Percentiles rank a stretch among this genome's conserved stretches.
phyloP scores from a whole-genome alignment of 2,329 filamentous ascomycete species.

The Sarocladiaceae sp. region DNA sequence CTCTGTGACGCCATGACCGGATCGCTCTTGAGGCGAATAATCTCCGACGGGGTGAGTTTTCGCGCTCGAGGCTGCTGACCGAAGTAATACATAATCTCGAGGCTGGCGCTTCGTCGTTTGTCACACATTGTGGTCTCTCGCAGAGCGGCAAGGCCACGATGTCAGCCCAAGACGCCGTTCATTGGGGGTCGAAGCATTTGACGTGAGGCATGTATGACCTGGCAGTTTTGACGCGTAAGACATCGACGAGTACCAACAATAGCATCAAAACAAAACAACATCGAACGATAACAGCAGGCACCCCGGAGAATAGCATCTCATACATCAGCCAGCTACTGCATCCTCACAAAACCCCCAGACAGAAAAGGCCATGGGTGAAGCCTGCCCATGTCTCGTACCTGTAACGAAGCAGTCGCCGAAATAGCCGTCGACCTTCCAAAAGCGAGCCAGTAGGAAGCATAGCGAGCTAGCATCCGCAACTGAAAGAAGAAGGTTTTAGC shows the following conservation, averaged over 20 bases:
- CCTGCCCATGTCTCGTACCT: background rate
- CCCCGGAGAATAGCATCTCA: background rate
- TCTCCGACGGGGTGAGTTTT: slow-evolving; percentile 3
- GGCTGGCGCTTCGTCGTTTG: background rate
- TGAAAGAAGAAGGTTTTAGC: background rate
- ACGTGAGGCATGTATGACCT: background rate
- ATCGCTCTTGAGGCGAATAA: background rate
- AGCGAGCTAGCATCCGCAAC: background rate
- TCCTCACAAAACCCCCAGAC: background rate
- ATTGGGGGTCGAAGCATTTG: too few species aligned
- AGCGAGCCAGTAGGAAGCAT: background rate
- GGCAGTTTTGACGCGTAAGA: background rate
- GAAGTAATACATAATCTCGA: too few species aligned
- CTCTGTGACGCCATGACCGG: background rate
- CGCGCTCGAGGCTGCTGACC: background rate
- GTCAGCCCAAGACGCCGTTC: too few species aligned
- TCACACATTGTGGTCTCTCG: too few species aligned
- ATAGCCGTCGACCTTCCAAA: background rate
- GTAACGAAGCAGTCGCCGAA: background rate
- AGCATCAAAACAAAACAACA: slow-evolving; percentile 5
- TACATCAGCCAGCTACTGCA: background rate
- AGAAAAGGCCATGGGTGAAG: background rate
- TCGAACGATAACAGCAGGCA: background rate
- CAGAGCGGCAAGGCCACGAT: too few species aligned
- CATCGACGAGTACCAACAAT: slow-evolving; percentile 2